Evolutionary conservation across 768 basidiomycete genomes (phyloP).

Genomic region (Dentipellis fragilis): DNA sequence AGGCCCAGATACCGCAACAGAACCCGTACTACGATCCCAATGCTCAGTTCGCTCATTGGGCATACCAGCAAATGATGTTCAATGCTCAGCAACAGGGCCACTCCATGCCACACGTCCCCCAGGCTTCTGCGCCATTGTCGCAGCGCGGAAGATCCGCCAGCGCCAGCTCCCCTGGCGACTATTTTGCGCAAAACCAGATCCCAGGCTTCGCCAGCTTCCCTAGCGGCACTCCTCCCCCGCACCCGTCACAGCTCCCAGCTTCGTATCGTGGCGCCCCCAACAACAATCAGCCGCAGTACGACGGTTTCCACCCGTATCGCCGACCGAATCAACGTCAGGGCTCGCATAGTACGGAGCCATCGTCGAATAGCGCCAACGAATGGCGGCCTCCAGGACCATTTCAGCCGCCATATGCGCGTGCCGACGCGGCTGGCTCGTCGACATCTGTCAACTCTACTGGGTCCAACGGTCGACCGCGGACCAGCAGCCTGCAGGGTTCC

Average conservation of each 20-base stretch:
- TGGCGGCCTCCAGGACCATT: constrained; percentile 38
- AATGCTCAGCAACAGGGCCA: constrained; percentile 29
- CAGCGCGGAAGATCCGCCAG: constrained; percentile 30
- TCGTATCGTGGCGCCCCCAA: constrained; percentile 25
- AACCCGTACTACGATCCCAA: constrained; percentile 68
- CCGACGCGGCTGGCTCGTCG: constrained; percentile 70
- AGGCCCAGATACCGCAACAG: constrained; percentile 35
- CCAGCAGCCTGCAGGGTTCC: constrained; percentile 61
- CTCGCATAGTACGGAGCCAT: constrained; percentile 19
- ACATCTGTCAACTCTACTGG: constrained; percentile 64
- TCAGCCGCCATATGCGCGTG: constrained; percentile 71
- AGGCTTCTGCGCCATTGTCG: constrained; percentile 17
- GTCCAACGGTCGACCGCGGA: constrained; percentile 49
- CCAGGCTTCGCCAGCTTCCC: constrained; percentile 52
- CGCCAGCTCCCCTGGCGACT: constrained; percentile 36
- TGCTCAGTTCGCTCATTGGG: constrained; percentile 76
- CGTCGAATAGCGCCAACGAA: constrained; percentile 22
- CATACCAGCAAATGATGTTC: constrained; percentile 88
- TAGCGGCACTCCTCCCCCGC: constrained; percentile 61
- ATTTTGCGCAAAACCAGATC: constrained; percentile 47
- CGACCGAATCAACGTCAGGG: constrained; percentile 39
- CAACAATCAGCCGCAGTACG: constrained; percentile 27
- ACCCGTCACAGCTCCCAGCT: constrained; percentile 34
- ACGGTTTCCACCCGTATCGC: constrained; percentile 77
- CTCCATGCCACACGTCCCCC: constrained; percentile 25